Evolutionary conservation across 1,284 basidiomycete genomes (phyloP), one percentile per base, ranked within the genome.

Genomic region (Fomitiporia mediterranea): DNA sequence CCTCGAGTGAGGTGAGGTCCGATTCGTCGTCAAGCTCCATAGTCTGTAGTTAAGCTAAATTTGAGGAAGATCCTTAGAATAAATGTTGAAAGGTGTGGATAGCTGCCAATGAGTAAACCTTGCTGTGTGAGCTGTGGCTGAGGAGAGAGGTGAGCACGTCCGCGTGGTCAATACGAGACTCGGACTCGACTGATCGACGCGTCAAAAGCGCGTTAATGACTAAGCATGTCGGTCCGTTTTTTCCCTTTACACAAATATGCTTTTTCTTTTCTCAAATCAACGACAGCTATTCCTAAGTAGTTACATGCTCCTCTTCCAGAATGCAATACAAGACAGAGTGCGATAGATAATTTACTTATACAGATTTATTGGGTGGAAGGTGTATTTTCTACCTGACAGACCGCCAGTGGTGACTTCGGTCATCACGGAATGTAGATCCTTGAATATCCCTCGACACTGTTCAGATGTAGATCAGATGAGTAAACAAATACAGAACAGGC

Each of bases 371-470:
- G 25, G 7, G 13, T 6, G 7, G 44, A 17, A n/a, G 17, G 17
- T 46, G 17, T 46, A 32, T 28, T 46, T 23, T 30, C 44, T 13
- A 13, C 13, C 25, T 34, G 32, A 9, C 42, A 21, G 15, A 23
- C 17, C 8, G 39, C 23, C 42, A 6, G 2, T 9, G 11, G 11
- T n/a, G 25, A 28, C 27, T 15, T 7, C 8, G 13, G 48, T 23
- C 8, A 37, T 55, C 68, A 84, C 38, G 82, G 82, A 54, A 84
- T 79, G 60, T 75, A 88, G 47, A 88, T 85, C 67, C 78, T 78
- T 40, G 86, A 89, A 66, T 83, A 88, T 3, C 85, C 85, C 63
- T 88, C 84, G 43, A 88, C 84, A 51, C 84, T 87, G 60, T n/a
- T 46, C 19, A 25, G 11, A 13, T 32, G 9, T 11, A 35, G 25